Evolutionary conservation across 495 filamentous ascomycete genomes (phyloP).

Genomic region (Annulohypoxylon bovei): DNA sequence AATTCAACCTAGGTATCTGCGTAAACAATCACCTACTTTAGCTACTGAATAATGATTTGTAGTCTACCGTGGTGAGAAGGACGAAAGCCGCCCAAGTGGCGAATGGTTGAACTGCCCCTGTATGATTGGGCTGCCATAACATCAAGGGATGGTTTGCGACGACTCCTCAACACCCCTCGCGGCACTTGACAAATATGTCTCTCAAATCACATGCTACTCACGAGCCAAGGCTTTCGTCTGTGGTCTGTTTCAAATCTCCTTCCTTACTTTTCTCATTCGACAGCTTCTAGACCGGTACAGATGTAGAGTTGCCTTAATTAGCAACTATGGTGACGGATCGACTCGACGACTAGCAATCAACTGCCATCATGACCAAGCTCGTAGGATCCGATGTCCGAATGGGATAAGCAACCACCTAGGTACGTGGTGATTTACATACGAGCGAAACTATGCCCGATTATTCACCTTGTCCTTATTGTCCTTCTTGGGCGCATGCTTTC

Average conservation of each 20-base stretch:
- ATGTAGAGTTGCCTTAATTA: conserved; percentile 18
- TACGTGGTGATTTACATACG: not conserved
- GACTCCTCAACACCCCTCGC: conserved; percentile 26
- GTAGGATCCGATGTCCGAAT: not conserved
- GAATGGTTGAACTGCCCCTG: conserved; percentile 30
- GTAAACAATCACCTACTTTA: conserved; percentile 6
- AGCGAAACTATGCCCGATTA: not conserved
- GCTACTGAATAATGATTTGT: conserved; percentile 4
- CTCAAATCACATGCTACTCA: conserved; percentile 33
- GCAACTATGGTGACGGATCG: conserved; percentile 1
- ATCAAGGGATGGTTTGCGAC: conserved; percentile 33
- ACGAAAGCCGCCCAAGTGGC: conserved; percentile 38
- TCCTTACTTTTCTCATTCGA: conserved; percentile 16
- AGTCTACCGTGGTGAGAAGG: conserved; percentile 29
- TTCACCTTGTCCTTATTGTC: not conserved
- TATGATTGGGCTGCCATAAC: conserved; percentile 40
- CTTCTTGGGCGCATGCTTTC: not conserved
- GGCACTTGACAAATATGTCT: conserved; percentile 30
- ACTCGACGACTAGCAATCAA: not conserved
- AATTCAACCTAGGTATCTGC: not conserved
- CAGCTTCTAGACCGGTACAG: conserved; percentile 8
- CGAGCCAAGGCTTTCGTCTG: conserved; percentile 31
- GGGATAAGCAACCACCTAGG: not conserved
- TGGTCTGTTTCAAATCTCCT: conserved; percentile 29
- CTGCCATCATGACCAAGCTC: not conserved